Conservation (phyloP, 441 rosid species). For the Capsella rubella region DNA sequence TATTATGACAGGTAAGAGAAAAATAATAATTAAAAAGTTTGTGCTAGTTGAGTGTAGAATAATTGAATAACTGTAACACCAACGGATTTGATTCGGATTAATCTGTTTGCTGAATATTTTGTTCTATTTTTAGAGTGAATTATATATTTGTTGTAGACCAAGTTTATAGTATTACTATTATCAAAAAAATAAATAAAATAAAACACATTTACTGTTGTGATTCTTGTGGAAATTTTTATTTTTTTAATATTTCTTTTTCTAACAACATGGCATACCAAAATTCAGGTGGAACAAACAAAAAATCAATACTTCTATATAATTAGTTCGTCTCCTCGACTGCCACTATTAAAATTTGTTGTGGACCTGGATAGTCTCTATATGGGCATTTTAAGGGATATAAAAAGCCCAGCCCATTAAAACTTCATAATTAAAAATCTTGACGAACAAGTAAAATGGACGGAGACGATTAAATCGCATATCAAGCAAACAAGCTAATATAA, state of each 20-base stretch:
- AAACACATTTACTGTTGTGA: not conserved
- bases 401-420: conserved; percentile 31
- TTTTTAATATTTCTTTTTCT: no score
- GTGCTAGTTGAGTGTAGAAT: not conserved
- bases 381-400: not conserved
- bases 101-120: not conserved
- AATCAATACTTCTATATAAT: no score
- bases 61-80: not conserved
- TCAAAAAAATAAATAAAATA: not conserved
- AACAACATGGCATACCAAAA: not conserved
- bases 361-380: not conserved
- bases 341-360: not conserved
- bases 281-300: not conserved
- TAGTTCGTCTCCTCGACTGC: no score
- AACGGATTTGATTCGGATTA: not conserved
- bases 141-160: not conserved
- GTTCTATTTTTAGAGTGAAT: not conserved
- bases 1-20: no score
- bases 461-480: conserved; percentile 30
- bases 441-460: conserved; percentile 41
- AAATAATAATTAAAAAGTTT: not conserved
- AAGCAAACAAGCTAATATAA: conserved; percentile 3
- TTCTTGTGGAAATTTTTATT: no score
- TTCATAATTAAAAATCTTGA: conserved; percentile 1
- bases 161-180: not conserved